phyloP scores from a whole-genome alignment of 73 alveolate species.

The Paramecium pentaurelia region DNA sequence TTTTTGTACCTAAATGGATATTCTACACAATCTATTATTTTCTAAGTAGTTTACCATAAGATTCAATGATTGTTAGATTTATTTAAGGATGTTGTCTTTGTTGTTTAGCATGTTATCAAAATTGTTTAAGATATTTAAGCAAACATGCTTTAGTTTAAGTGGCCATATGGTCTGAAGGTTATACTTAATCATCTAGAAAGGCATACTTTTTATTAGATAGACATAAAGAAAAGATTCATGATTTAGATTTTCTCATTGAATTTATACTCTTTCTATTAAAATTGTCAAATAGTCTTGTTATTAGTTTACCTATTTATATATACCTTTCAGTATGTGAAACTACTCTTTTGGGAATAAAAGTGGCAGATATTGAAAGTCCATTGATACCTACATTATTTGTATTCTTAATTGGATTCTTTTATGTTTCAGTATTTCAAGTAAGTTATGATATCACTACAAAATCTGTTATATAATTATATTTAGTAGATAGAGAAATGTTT shows the following conservation, averaged over 20 bases:
- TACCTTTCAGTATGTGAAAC: background rate
- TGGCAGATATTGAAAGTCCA: constrained; percentile 34
- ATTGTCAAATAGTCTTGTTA: background rate
- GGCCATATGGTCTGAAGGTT: constrained; percentile 55
- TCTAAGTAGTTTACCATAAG: constrained; percentile 30
- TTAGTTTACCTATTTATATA: constrained; percentile 29
- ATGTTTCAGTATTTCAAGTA: constrained; percentile 32
- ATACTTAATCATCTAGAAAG: constrained; percentile 37
- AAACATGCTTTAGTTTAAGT: constrained; percentile 46
- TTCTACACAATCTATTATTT: background rate
- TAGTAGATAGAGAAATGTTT: constrained; percentile 52
- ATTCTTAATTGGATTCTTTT: background rate
- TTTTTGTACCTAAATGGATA: constrained; percentile 44
- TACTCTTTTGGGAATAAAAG: background rate
- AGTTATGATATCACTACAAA: constrained; percentile 23
- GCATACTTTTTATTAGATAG: constrained; percentile 53
- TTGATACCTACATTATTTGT: constrained; percentile 33
- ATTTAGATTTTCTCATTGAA: constrained; percentile 52
- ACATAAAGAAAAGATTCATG: constrained; percentile 40
- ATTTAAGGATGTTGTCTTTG: constrained; percentile 52
- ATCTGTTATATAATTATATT: constrained; percentile 12
- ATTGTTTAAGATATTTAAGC: constrained; percentile 46
- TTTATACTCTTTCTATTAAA: constrained; percentile 5
- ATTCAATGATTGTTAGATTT: constrained; percentile 36
- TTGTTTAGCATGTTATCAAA: constrained; percentile 31